These are phyloP conservation scores for Chaetomium strumarium DNA, from an alignment of 2,329 filamentous ascomycete species.

Conservation along the genomic window DNA sequence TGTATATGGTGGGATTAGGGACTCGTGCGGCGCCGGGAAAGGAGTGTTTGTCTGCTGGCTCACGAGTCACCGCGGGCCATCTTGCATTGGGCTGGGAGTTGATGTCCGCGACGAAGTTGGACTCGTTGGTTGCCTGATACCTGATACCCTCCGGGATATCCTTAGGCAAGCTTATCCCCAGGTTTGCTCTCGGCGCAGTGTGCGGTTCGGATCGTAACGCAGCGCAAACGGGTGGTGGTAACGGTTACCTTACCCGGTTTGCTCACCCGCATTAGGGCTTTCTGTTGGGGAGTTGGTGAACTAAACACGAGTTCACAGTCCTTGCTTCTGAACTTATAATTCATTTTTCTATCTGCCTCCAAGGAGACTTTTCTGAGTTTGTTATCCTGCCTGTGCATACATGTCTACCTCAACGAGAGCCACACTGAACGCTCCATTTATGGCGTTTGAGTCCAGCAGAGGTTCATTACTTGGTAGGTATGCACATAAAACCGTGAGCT, in stretches of 20 bases:
- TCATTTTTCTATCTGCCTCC: slow-evolving; percentile 12
- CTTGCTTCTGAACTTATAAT: slow-evolving; percentile 27
- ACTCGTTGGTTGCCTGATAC: not conserved
- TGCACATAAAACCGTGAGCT: too few relatives aligned
- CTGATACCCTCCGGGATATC: not conserved
- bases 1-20: slow-evolving; percentile 6
- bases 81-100: slow-evolving; percentile 9
- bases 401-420: too few relatives aligned
- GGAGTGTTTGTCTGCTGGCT: not conserved
- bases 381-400: too few relatives aligned
- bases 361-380: not conserved
- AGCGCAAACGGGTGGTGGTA: slow-evolving; percentile 8
- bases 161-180: not conserved
- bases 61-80: slow-evolving; percentile 2
- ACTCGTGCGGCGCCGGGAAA: not conserved
- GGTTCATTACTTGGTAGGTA: too few relatives aligned
- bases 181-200: not conserved
- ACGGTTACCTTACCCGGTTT: slow-evolving; percentile 5
- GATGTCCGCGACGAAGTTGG: not conserved
- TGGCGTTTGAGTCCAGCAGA: too few relatives aligned
- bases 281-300: slow-evolving; percentile 24
- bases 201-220: slow-evolving; percentile 11
- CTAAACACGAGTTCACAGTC: slow-evolving; percentile 24
- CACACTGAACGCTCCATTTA: too few relatives aligned
- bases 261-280: slow-evolving; percentile 22